Conservation (phyloP, 257 asterid species). For the Ocimum tenuiflorum region DNA sequence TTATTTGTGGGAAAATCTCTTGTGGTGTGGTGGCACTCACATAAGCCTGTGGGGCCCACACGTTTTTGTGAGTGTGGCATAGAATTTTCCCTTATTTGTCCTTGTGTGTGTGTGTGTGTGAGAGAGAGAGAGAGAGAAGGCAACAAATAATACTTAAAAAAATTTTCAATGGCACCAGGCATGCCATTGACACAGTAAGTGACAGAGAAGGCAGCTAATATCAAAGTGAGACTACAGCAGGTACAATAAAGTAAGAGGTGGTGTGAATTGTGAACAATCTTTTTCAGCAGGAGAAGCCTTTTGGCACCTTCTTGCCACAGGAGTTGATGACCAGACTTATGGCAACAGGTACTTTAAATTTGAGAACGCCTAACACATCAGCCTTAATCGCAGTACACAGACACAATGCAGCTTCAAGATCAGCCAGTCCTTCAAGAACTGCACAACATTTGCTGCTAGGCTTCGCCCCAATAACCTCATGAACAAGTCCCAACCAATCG, state of each 20-base stretch:
- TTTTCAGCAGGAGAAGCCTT: constrained; percentile 52
- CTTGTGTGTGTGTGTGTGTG: background rate
- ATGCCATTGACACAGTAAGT: background rate
- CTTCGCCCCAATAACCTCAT: constrained; percentile 58
- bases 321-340: constrained; percentile 53
- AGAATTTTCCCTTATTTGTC: no score
- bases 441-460: constrained; percentile 64
- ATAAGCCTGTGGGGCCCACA: no score
- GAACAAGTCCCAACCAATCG: constrained; percentile 75
- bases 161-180: background rate
- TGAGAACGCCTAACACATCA: constrained; percentile 46
- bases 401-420: constrained; percentile 79
- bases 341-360: constrained; percentile 52
- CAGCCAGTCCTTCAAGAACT: constrained; percentile 60
- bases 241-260: background rate
- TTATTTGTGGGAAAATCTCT: no score
- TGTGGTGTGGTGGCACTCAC: no score
- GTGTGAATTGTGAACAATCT: background rate
- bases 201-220: background rate
- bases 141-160: background rate
- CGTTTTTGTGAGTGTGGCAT: no score
- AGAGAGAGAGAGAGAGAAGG: constrained; percentile 2
- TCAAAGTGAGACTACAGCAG: constrained; percentile 4
- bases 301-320: constrained; percentile 77
- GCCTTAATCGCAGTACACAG: constrained; percentile 82